A percentile compares a stretch with the other conserved stretches of the same genome.
phyloP scores from a whole-genome alignment of 352 stramenopile genomes.

The Phytophthora quininea region DNA sequence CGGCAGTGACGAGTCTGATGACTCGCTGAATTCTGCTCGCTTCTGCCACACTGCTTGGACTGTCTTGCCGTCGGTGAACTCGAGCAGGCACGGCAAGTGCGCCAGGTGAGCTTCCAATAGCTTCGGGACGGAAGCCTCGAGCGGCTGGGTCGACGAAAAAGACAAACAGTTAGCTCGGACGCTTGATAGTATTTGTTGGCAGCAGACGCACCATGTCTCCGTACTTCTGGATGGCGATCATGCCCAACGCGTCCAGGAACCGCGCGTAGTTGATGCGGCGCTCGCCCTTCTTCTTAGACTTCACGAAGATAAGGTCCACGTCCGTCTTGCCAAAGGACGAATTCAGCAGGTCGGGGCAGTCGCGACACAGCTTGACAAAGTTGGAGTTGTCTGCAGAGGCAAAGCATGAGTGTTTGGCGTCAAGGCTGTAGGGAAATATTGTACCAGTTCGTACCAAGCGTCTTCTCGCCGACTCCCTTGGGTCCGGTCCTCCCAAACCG shows the following conservation, averaged over 20 bases:
- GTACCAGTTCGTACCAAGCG: slow-evolving; percentile 46
- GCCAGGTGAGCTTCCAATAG: slow-evolving; percentile 71
- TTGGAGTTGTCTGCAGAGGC: slow-evolving; percentile 70
- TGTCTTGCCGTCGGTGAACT: slow-evolving; percentile 65
- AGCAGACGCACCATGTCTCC: slow-evolving; percentile 57
- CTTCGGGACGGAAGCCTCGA: slow-evolving; percentile 68
- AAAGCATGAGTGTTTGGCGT: neutral
- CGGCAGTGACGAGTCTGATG: slow-evolving; percentile 4
- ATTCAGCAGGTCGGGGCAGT: slow-evolving; percentile 71
- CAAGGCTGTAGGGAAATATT: too few relatives aligned
- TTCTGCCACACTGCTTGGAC: slow-evolving; percentile 75
- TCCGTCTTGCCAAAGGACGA: slow-evolving; percentile 69
- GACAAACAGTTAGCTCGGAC: neutral
- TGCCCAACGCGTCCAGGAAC: slow-evolving; percentile 85
- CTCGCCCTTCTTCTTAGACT: slow-evolving; percentile 86
- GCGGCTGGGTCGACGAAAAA: slow-evolving; percentile 33
- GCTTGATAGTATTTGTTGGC: too few relatives aligned
- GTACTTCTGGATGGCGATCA: slow-evolving; percentile 87
- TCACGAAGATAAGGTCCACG: slow-evolving; percentile 90
- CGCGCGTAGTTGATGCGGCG: slow-evolving; percentile 83
- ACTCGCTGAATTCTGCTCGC: slow-evolving; percentile 50
- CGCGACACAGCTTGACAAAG: slow-evolving; percentile 86
- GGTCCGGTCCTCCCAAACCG: slow-evolving; percentile 77
- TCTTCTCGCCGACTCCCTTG: slow-evolving; percentile 69
- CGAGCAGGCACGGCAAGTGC: slow-evolving; percentile 63